Evolutionary conservation across 2,329 filamentous ascomycete species (phyloP), one percentile per base, ranked within the genome.

Genomic region (Aspergillus niger): DNA sequence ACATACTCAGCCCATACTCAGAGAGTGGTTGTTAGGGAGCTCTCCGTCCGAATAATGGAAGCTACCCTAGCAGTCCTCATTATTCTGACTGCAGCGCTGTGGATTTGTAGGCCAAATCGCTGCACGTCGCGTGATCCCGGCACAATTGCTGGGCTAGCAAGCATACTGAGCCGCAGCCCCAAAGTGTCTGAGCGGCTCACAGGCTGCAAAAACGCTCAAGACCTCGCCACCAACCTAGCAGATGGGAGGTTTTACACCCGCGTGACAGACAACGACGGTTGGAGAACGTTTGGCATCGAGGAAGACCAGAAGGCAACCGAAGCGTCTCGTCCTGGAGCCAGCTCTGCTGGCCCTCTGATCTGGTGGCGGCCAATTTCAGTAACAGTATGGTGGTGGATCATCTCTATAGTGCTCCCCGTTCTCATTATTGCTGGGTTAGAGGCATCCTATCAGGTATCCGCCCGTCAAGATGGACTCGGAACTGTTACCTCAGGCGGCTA

Each of bases 401-500:
- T 59, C 15, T 50, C 58, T 3, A 17, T 56, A 20, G 32, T 49
- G 7, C 28, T 59, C 8, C 58, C 58, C 10, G 24, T 59, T 26
- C 44, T 51, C 17, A 41, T 60, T 30, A 60, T 60, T 10, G 47
- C 26, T 3, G 58, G 52, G 1, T 48, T 60, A 4, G 58, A 60
- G 36, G 47, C 44, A 11, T 24, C 58, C 15, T 59, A 50, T 38
- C 58, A 59, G 24, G 32, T 55, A 8, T 60, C 58, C 32, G 22
- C 30, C 11, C 24, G 38, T 5, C 58, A 26, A 7, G 28, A 55
- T 15, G 58, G 58, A 13, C 36, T 59, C 30, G 52, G 32, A 4
- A 44, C 48, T 32, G 39, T 59, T 11, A 20, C 24, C 22, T 59
- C 58, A 7, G 17, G 55, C 28, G 43, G 44, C 15, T 80, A 62